Percentiles rank a stretch among this genome's conserved stretches.
Evolutionary conservation across 2,329 filamentous ascomycete genomes (phyloP).

Genomic region (Botrytis sinoallii): DNA sequence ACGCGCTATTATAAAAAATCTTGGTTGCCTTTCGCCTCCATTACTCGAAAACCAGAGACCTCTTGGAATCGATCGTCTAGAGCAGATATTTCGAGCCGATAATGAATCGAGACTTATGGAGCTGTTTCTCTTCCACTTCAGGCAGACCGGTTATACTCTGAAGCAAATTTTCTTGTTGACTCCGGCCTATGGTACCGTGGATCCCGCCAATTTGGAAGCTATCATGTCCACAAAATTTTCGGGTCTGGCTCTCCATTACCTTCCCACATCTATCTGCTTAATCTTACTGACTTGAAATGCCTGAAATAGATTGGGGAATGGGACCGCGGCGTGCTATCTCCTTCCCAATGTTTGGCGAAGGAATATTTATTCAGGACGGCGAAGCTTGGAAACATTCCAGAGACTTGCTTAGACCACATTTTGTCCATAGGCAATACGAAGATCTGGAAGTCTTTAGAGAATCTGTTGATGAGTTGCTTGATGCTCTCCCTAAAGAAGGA

Average conservation of each 20-base stretch:
- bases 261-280: no score
- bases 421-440: constrained; percentile 21
- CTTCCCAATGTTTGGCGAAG: constrained; percentile 12
- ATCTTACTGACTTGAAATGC: no score
- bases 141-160: not conserved
- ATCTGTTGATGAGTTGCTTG: constrained; percentile 23
- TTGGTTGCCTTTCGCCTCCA: not conserved
- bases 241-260: no score
- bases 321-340: not conserved
- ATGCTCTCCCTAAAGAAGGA: not conserved
- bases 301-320: constrained; percentile 2
- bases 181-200: not conserved
- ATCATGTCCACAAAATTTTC: no score
- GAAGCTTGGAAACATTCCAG: constrained; percentile 17
- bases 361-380: constrained; percentile 20
- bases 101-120: not conserved
- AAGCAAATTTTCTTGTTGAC: not conserved
- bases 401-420: constrained; percentile 13
- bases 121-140: not conserved
- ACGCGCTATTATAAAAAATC: no score
- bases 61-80: not conserved
- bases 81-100: not conserved
- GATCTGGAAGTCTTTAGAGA: constrained; percentile 23
- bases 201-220: not conserved
- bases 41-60: not conserved